Base-by-base conservation (phyloP, 2,329 filamentous ascomycete genomes). In the Claviceps cyperi region DNA sequence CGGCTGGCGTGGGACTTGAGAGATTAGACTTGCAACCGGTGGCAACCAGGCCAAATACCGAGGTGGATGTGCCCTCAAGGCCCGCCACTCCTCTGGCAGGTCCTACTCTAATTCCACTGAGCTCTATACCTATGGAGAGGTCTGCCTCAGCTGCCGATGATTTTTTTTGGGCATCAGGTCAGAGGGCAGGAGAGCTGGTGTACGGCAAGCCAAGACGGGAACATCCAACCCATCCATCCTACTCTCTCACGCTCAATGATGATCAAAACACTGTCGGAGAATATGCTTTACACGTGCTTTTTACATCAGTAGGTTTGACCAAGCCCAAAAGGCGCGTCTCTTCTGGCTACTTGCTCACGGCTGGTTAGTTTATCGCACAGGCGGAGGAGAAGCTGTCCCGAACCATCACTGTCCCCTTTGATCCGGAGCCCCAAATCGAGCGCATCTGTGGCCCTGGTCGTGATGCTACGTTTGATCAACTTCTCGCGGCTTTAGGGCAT, bases 301-400 rank as follows among this genome's bases (percentile, higher is more conserved):
- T 97, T 67, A 97, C 92, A 56, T 89, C 90, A 53, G 83, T 87
- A 65, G 66, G 78, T 71, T 50, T 44, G 51, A 19, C 4, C 28
- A 43, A 22, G 24, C 17, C 15, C 22, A 39, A 35, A 7, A 43
- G 2, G 19, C 9, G 17, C 9, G 14, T 7, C 13, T 8, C 19
- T 43, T 24, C 56, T 61, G 37, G 60, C 54, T 21, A 41, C 32
- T 28, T 43, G 37, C 22, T 47, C 5, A 53, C 51, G 43, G 11
- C 8, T 45, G 28, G 5, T 35, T 36, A 86, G 76, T 98, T 98
- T 68, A 92, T 97, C 61, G 85, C 86, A 15, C 86, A 94, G 64
- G 92, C 92, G n/a, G 92, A 98, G 65, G 86, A 92, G 56, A 96
- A 96, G 68, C 84, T 98, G 56, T 89, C 86, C 57, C 83, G 88